Percentiles rank a stretch among this genome's conserved stretches.
These are phyloP conservation scores for Ceratocystis ficicola DNA, from an alignment of 2,329 filamentous ascomycete genomes.

Conservation along the genomic window DNA sequence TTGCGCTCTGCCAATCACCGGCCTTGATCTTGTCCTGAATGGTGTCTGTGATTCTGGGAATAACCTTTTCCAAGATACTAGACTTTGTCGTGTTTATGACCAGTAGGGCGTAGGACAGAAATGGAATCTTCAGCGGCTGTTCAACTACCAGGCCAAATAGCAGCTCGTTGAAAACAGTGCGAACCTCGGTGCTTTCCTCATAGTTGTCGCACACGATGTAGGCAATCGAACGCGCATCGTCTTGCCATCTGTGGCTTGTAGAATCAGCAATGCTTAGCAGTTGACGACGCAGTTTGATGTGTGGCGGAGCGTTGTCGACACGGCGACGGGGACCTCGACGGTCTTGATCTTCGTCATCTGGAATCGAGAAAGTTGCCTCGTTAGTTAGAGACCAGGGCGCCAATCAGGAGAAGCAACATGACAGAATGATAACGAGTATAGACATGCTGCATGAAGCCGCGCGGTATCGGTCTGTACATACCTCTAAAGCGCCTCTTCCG, in stretches of 20 bases:
- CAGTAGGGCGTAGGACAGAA: constrained; percentile 72
- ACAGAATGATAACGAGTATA: too few relatives aligned
- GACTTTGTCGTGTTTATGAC: constrained; percentile 66
- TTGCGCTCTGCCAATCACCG: constrained; percentile 82
- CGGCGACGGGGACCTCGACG: constrained; percentile 64
- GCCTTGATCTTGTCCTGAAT: constrained; percentile 55
- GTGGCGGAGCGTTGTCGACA: constrained; percentile 56
- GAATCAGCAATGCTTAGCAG: constrained; percentile 72
- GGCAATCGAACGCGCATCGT: constrained; percentile 64
- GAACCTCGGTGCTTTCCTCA: constrained; percentile 64
- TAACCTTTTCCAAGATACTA: constrained; percentile 59
- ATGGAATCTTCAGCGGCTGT: constrained; percentile 96
- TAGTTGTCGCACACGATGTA: constrained; percentile 69
- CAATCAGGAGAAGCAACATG: background rate
- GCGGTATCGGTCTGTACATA: constrained; percentile 29
- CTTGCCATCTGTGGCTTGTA: constrained; percentile 62
- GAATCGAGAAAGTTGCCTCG: background rate
- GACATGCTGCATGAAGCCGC: too few relatives aligned
- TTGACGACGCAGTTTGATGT: constrained; percentile 63
- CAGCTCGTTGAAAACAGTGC: constrained; percentile 59
- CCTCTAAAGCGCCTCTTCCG: constrained; percentile 74
- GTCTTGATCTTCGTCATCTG: constrained; percentile 54
- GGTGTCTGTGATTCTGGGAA: constrained; percentile 48
- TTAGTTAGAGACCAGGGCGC: background rate
- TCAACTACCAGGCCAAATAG: constrained; percentile 67